Evolutionary conservation across 139 green algal species (phyloP).

Genomic region (Auxenochlorella protothecoides): DNA sequence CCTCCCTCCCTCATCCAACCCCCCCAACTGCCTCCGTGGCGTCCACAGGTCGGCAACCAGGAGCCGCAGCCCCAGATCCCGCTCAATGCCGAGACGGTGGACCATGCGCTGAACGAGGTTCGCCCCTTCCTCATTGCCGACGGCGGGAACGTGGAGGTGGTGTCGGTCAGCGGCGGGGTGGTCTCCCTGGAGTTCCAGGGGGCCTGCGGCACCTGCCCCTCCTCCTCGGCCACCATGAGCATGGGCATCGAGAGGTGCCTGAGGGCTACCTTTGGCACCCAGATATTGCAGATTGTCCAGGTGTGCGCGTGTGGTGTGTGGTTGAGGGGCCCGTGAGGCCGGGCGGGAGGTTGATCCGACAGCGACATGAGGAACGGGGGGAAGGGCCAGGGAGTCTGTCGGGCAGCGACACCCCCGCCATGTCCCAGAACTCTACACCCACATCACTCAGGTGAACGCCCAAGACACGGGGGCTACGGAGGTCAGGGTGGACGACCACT

Average conservation of each 20-base stretch:
- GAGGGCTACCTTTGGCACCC: constrained; percentile 32
- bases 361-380: background rate
- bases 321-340: no score
- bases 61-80: no score
- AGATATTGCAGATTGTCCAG: constrained; percentile 35
- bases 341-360: background rate
- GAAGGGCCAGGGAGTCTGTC: background rate
- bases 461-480: constrained; percentile 30
- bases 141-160: constrained; percentile 86
- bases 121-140: constrained; percentile 90
- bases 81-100: constrained; percentile 29
- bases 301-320: constrained; percentile 1
- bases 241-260: constrained; percentile 86
- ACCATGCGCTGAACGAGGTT: constrained; percentile 68
- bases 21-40: no score
- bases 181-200: constrained; percentile 70
- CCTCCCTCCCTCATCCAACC: no score
- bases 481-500: constrained; percentile 53
- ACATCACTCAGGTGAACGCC: constrained; percentile 44
- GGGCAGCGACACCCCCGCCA: background rate
- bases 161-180: constrained; percentile 54
- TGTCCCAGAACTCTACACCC: constrained; percentile 9
- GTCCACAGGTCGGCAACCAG: no score
- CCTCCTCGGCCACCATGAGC: constrained; percentile 76
- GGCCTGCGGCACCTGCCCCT: constrained; percentile 76